These are phyloP conservation scores for Rosa chinensis DNA, from an alignment of 306 rosid species.

Conservation along the genomic window DNA sequence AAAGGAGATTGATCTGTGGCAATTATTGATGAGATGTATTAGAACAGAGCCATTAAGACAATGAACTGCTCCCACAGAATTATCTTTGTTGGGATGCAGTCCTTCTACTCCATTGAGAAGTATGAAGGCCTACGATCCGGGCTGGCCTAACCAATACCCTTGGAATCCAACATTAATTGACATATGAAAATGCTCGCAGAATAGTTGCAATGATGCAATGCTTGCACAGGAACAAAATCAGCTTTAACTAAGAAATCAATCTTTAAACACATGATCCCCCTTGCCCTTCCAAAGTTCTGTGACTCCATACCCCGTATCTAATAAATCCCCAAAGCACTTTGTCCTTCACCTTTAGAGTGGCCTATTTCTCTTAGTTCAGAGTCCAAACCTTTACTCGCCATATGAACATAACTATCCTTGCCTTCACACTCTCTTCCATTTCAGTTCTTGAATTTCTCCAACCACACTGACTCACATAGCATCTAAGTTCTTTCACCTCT, in stretches of 20 bases:
- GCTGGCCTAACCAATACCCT: neutral
- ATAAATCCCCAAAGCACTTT: neutral
- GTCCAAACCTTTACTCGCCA: neutral
- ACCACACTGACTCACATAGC: too few relatives aligned
- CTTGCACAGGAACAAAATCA: neutral
- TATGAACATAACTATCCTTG: neutral
- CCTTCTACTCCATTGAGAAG: neutral
- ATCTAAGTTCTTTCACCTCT: neutral
- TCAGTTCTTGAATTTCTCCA: neutral
- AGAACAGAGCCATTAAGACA: neutral
- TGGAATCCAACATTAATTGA: neutral
- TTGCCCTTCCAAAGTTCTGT: neutral
- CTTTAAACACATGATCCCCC: neutral
- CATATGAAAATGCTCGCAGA: neutral
- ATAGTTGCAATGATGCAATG: neutral
- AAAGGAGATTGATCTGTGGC: neutral
- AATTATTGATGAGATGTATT: neutral
- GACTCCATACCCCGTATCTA: conserved; percentile 4
- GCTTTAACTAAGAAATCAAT: neutral
- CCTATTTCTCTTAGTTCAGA: neutral
- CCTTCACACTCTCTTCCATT: neutral
- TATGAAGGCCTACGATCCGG: neutral
- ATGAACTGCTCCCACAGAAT: neutral
- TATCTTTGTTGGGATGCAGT: neutral
- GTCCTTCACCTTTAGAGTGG: neutral